Conservation (phyloP, 352 stramenopile genomes). For the Phytophthora pisi region DNA sequence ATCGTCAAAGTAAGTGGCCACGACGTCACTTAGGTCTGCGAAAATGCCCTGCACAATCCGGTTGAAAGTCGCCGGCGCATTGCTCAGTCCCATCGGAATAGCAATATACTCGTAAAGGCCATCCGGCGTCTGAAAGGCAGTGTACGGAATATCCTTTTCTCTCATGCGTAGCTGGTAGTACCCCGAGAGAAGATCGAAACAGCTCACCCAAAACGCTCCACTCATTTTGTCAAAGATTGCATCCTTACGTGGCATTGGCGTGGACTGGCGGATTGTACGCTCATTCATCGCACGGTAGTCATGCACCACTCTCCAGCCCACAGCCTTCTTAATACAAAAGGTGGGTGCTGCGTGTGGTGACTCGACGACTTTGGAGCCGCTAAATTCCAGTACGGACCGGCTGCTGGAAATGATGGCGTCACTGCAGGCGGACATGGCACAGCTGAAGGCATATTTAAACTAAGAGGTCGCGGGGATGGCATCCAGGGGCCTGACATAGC, state of each 20-base stretch:
- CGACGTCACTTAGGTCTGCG: neutral
- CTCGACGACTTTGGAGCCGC: too few species aligned
- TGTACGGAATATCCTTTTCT: slow-evolving; percentile 1
- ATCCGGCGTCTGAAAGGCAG: slow-evolving; percentile 8
- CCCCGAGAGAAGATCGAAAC: slow-evolving; percentile 12
- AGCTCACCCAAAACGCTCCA: slow-evolving; percentile 2
- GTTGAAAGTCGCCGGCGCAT: slow-evolving; percentile 4
- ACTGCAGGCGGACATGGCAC: too few species aligned
- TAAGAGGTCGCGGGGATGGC: too few species aligned
- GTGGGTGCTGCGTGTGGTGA: slow-evolving; percentile 8
- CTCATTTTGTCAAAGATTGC: slow-evolving; percentile 10
- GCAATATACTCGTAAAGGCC: slow-evolving; percentile 2
- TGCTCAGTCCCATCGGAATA: slow-evolving; percentile 2
- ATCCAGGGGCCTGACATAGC: too few species aligned
- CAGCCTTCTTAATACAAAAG: slow-evolving; percentile 13
- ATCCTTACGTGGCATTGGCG: slow-evolving; percentile 13
- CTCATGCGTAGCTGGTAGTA: slow-evolving; percentile 11
- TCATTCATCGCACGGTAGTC: slow-evolving; percentile 15
- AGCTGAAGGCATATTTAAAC: too few species aligned
- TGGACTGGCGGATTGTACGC: slow-evolving; percentile 9
- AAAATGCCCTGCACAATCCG: slow-evolving; percentile 1
- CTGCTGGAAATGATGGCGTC: too few species aligned
- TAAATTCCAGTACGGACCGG: too few species aligned
- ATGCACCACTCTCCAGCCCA: slow-evolving; percentile 10
- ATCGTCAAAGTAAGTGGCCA: slow-evolving; percentile 9